A percentile compares a stretch with the other conserved stretches of the same genome.
Evolutionary conservation across 768 basidiomycete genomes (phyloP).

Genomic region (Mycena venus): DNA sequence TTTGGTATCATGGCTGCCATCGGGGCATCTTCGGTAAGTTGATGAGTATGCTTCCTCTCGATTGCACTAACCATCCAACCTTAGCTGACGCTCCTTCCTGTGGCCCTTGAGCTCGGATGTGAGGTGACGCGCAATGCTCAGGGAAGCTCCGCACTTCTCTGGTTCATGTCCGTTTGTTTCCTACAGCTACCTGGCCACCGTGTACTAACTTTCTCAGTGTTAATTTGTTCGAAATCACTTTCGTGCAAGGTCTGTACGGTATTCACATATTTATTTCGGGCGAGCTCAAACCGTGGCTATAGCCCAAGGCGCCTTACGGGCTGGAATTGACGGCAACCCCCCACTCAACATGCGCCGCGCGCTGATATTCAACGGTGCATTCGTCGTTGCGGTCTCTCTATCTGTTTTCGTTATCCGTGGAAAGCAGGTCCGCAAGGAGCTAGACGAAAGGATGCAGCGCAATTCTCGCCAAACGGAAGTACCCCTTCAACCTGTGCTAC

Average conservation of each 20-base stretch:
- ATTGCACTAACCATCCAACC: not conserved
- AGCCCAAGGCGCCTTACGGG: conserved; percentile 80
- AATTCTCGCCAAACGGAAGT: not conserved
- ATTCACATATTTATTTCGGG: not conserved
- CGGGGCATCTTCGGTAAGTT: conserved; percentile 62
- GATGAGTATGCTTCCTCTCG: not conserved
- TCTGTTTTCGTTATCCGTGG: conserved; percentile 68
- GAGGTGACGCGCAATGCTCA: conserved; percentile 86
- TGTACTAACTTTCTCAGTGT: not conserved
- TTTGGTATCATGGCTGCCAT: conserved; percentile 78
- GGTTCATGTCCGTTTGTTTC: conserved; percentile 70
- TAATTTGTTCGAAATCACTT: conserved; percentile 7
- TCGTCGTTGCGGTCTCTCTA: conserved; percentile 55
- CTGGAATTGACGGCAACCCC: conserved; percentile 67
- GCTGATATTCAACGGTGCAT: conserved; percentile 73
- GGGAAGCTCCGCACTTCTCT: conserved; percentile 79
- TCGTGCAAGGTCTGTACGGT: conserved; percentile 7
- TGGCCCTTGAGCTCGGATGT: conserved; percentile 83
- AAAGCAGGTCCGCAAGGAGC: conserved; percentile 69
- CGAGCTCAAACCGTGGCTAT: not conserved
- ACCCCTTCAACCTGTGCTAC: not conserved
- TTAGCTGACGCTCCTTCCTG: conserved; percentile 75
- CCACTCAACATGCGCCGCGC: conserved; percentile 80
- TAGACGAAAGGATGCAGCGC: conserved; percentile 69
- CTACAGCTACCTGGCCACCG: not conserved